Evolutionary conservation across 176 grass and related monocot species (phyloP).

Genomic region (Oryza nivara): DNA sequence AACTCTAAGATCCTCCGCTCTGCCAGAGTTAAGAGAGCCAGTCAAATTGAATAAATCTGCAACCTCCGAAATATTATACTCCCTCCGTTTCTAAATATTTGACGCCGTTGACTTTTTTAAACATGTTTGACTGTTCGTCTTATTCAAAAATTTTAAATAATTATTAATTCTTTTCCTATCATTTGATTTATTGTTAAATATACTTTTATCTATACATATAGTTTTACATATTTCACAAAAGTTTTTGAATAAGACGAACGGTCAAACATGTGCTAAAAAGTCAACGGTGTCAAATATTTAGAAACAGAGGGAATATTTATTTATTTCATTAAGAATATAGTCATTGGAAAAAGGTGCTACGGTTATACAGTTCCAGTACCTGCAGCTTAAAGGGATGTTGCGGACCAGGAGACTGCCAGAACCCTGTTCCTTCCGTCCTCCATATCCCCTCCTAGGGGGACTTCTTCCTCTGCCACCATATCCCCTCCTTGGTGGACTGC

Average conservation of each 20-base stretch:
- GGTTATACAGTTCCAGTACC: constrained; percentile 41
- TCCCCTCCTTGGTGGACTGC: constrained; percentile 83
- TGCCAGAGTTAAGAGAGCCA: constrained; percentile 32
- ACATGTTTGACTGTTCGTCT: no score
- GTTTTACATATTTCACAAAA: no score
- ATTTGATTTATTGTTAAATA: no score
- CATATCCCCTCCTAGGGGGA: constrained; percentile 78
- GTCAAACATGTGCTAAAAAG: no score
- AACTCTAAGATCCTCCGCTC: constrained; percentile 74
- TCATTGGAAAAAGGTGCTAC: neutral
- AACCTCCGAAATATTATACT: neutral
- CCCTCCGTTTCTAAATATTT: no score
- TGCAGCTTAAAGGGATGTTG: constrained; percentile 77
- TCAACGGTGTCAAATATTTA: no score
- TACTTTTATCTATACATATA: no score
- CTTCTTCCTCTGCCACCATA: constrained; percentile 49
- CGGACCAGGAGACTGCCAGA: constrained; percentile 19
- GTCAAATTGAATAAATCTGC: constrained; percentile 7
- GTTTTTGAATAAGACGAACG: no score
- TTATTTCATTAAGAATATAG: neutral
- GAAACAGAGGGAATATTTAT: no score
- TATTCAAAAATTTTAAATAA: no score
- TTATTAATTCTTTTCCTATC: no score
- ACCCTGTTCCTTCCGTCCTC: constrained; percentile 61
- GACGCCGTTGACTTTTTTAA: no score